Evolutionary conservation across 345 rosid genomes (phyloP).

Genomic region (Ricinus communis): DNA sequence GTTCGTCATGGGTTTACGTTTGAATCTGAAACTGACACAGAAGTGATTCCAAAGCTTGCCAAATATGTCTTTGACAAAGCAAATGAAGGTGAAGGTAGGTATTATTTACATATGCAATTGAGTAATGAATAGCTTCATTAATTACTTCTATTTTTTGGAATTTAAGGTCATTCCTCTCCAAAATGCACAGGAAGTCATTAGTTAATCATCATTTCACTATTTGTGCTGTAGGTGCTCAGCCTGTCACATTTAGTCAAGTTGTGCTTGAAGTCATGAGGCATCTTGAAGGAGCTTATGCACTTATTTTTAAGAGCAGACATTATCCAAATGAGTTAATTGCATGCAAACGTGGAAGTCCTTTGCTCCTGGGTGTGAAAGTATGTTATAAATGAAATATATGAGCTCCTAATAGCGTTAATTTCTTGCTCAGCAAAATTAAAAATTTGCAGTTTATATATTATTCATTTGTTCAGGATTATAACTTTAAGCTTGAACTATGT

Average conservation of each 20-base stretch:
- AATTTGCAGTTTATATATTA: no score
- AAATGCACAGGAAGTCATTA: conserved; percentile 5
- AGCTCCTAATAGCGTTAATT: not conserved
- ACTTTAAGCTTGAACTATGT: no score
- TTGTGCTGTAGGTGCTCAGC: conserved; percentile 56
- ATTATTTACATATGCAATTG: conserved; percentile 2
- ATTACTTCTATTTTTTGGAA: not conserved
- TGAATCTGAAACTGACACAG: conserved; percentile 92
- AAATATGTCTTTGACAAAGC: conserved; percentile 88
- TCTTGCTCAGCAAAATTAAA: not conserved
- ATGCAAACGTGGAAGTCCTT: conserved; percentile 94
- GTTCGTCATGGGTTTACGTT: conserved; percentile 82
- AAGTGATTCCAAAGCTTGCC: conserved; percentile 96
- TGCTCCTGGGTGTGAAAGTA: conserved; percentile 93
- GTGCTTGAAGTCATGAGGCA: conserved; percentile 95
- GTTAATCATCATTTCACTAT: not conserved
- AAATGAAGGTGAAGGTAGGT: conserved; percentile 69
- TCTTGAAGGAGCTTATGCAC: conserved; percentile 99
- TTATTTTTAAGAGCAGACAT: conserved; percentile 83
- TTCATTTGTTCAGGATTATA: no score
- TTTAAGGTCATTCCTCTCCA: not conserved
- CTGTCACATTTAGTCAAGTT: conserved; percentile 81
- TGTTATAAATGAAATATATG: conserved; percentile 29
- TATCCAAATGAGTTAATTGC: conserved; percentile 95
- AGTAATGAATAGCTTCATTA: not conserved